Conservation (phyloP, 2,329 filamentous ascomycete genomes). For the Hypocreales sp. region DNA sequence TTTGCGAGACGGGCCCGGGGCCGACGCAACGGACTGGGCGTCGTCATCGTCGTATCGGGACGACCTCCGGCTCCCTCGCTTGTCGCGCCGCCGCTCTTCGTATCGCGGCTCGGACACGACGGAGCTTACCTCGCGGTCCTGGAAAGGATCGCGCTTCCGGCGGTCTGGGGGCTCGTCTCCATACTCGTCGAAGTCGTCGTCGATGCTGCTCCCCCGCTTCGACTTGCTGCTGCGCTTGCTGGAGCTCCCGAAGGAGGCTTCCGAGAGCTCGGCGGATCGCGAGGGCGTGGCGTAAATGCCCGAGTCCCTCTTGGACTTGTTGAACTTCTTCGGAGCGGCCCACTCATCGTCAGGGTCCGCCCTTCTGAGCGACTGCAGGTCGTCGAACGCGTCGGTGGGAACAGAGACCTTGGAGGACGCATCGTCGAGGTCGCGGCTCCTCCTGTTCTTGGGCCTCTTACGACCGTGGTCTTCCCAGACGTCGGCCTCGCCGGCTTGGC, state of each 20-base stretch:
- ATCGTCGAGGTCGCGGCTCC: conserved; percentile 13
- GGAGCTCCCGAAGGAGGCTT: conserved; percentile 18
- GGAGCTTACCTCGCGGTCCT: conserved; percentile 32
- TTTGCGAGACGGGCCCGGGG: conserved; percentile 14
- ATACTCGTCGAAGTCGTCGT: conserved; percentile 17
- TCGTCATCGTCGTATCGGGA: conserved; percentile 30
- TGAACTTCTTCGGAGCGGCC: conserved; percentile 17
- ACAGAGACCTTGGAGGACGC: conserved; percentile 11
- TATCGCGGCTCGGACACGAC: conserved; percentile 29
- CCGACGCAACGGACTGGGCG: conserved; percentile 15
- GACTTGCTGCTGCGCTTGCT: conserved; percentile 24
- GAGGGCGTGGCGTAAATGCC: conserved; percentile 15
- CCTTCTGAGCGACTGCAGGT: conserved; percentile 6
- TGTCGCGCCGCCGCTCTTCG: conserved; percentile 17
- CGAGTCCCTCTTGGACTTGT: conserved; percentile 19
- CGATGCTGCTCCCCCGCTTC: conserved; percentile 19
- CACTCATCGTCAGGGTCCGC: conserved; percentile 17
- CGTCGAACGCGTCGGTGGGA: conserved; percentile 14
- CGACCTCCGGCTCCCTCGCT: conserved; percentile 10
- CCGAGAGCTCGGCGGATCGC: conserved; percentile 18
- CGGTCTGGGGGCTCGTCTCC: conserved; percentile 23
- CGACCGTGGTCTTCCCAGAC: conserved; percentile 11
- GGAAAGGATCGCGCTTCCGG: conserved; percentile 19
- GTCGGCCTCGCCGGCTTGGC: conserved; percentile 4
- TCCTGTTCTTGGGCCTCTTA: conserved; percentile 14